These are phyloP conservation scores for Acer negundo DNA, from an alignment of 345 rosid genomes.

Conservation along the genomic window DNA sequence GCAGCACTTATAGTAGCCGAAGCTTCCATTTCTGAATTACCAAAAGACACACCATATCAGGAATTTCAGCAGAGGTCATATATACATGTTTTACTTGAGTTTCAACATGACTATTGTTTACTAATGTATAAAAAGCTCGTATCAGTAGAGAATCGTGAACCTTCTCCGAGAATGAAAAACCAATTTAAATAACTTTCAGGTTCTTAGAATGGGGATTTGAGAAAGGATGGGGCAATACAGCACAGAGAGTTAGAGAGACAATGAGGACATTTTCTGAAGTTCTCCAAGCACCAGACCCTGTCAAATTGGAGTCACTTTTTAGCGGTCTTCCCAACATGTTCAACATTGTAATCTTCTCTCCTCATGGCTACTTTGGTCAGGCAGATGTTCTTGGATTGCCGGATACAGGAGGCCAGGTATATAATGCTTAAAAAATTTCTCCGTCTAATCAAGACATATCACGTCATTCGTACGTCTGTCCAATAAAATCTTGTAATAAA, in stretches of 20 bases:
- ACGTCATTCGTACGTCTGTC: no score
- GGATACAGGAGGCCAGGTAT: conserved; percentile 94
- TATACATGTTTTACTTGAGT: no score
- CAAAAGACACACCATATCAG: conserved; percentile 58
- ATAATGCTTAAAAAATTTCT: neutral
- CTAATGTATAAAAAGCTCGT: no score
- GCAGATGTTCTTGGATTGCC: conserved; percentile 91
- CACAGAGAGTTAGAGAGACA: conserved; percentile 47
- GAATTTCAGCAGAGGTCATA: conserved; percentile 65
- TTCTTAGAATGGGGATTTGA: conserved; percentile 55
- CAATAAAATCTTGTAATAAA: no score
- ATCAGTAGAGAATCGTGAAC: neutral
- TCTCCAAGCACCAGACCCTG: conserved; percentile 54
- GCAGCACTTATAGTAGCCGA: conserved; percentile 56
- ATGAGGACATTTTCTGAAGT: conserved; percentile 55
- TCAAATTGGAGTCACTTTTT: conserved; percentile 58
- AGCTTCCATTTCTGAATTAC: conserved; percentile 44
- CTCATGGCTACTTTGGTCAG: conserved; percentile 94
- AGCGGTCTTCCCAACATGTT: conserved; percentile 75
- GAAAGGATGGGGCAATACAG: conserved; percentile 70
- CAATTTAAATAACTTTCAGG: conserved; percentile 28
- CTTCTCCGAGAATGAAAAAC: neutral
- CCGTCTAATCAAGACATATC: conserved; percentile 30
- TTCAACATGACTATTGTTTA: no score
- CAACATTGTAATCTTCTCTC: conserved; percentile 83